phyloP scores from a whole-genome alignment of 2,329 filamentous ascomycete genomes.

The Rosellinia necatrix region DNA sequence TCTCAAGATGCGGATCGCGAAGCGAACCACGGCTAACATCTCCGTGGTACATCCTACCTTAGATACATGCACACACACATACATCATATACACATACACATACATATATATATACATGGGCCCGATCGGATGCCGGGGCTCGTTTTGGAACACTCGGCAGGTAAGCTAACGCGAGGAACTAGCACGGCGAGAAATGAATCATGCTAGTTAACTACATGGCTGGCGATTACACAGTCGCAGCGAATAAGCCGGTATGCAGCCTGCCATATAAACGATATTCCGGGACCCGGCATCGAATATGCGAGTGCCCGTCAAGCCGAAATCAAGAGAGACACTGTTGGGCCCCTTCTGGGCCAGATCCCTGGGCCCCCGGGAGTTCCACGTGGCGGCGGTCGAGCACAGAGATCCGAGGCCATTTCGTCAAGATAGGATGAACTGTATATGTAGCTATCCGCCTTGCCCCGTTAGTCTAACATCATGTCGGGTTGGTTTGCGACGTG shows the following conservation, averaged over 20 bases:
- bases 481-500: no score
- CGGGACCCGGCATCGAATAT: slow-evolving; percentile 14
- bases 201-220: not conserved
- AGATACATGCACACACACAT: no score
- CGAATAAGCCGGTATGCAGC: slow-evolving; percentile 6
- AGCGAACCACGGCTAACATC: no score
- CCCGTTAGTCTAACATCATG: not conserved
- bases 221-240: not conserved
- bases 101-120: no score
- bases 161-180: not conserved
- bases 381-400: slow-evolving; percentile 14
- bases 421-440: slow-evolving; percentile 11
- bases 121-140: not conserved
- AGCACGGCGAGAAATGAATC: not conserved
- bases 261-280: slow-evolving; percentile 12
- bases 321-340: slow-evolving; percentile 1
- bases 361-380: slow-evolving; percentile 4
- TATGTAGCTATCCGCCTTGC: not conserved
- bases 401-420: not conserved
- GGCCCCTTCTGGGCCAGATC: not conserved
- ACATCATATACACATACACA: no score
- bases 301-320: slow-evolving; percentile 15
- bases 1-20: no score
- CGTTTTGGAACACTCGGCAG: not conserved
- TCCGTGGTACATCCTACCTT: no score